Evolutionary conservation across 352 stramenopile species (phyloP), one percentile per base, ranked within the genome.

Genomic region (Pythium aristosporum): DNA sequence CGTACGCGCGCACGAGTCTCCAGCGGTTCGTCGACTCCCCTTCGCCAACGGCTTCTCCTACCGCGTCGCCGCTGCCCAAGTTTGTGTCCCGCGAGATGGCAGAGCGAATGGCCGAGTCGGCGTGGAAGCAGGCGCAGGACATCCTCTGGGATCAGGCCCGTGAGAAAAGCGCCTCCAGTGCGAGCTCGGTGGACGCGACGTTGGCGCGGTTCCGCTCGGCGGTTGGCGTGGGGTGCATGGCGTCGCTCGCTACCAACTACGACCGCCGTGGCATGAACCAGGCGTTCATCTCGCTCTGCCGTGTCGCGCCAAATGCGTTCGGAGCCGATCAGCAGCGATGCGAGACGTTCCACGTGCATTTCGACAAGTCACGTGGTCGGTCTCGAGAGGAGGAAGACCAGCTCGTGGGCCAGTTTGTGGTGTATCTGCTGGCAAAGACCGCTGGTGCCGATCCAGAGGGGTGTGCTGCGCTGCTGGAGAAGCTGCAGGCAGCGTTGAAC

Each of bases 141-240:
- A 73, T 87, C 18, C 72, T 75, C 12, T 67, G 67, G 11, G 49
- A 69, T 9, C 75, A 87, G 36, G 64, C 51, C 13, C 60, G 76
- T 9, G 68, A 73, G 50, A 62, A 60, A 41, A 34, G 18, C 15
- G 39, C 34, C 15, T 44, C 58, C 18, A 64, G 37, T 6, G 68
- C 72, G 5, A 53, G 46, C 10, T 47, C 66, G 12, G 9, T 85
- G 41, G 43, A 70, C 9, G 64, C 30, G 36, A 69, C 69, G 25
- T 58, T 87, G 32, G 52, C 57, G 25, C 70, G 72, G 13, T 90
- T 84, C 34, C 69, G 61, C 2, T 28, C 52, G 7, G 71, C 72
- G 13, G 42, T 93, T 13, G 85, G 87, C 4, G 76, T 96, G 30
- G 85, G 74, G 3, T 94, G 85, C 64, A 89, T 85, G 2, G 87